Evolutionary conservation across 2,329 filamentous ascomycete genomes (phyloP).

Genomic region (Colletotrichum viniferum): DNA sequence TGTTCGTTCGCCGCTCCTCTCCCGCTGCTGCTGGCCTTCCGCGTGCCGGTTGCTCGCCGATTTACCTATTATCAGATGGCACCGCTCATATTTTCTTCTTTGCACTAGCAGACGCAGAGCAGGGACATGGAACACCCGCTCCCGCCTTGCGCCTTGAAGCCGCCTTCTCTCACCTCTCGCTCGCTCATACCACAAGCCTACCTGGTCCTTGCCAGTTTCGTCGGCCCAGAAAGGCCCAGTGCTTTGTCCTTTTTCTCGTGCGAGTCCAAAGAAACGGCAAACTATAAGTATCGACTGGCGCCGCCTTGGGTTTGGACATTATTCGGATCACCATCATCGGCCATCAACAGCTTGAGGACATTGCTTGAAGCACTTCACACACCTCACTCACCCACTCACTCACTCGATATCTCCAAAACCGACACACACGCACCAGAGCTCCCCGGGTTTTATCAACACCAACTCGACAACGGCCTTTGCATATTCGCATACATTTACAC

Average conservation of each 20-base stretch:
- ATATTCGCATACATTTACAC: not conserved
- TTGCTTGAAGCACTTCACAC: not conserved
- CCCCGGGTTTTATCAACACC: not conserved
- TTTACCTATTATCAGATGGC: slow-evolving; percentile 15
- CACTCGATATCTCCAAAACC: not conserved
- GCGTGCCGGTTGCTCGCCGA: slow-evolving; percentile 12
- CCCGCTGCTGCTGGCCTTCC: slow-evolving; percentile 14
- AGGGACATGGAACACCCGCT: slow-evolving; percentile 18
- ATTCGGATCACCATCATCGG: slow-evolving; percentile 4
- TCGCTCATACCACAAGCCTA: not conserved
- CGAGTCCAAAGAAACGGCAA: slow-evolving; percentile 8
- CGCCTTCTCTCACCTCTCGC: slow-evolving; percentile 3
- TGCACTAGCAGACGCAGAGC: slow-evolving; percentile 14
- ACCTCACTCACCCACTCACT: not conserved
- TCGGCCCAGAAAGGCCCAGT: not conserved
- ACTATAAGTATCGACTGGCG: slow-evolving; percentile 20
- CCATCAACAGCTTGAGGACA: not conserved
- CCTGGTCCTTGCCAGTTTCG: slow-evolving; percentile 13
- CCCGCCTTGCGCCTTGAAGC: not conserved
- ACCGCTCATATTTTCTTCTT: slow-evolving; percentile 19
- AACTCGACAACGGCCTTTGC: not conserved
- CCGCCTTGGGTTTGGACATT: slow-evolving; percentile 2
- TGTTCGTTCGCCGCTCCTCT: not conserved
- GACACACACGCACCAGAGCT: not conserved
- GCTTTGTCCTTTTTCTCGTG: slow-evolving; percentile 14